phyloP scores from a whole-genome alignment of 768 basidiomycete species.

The Suillus weaverae region DNA sequence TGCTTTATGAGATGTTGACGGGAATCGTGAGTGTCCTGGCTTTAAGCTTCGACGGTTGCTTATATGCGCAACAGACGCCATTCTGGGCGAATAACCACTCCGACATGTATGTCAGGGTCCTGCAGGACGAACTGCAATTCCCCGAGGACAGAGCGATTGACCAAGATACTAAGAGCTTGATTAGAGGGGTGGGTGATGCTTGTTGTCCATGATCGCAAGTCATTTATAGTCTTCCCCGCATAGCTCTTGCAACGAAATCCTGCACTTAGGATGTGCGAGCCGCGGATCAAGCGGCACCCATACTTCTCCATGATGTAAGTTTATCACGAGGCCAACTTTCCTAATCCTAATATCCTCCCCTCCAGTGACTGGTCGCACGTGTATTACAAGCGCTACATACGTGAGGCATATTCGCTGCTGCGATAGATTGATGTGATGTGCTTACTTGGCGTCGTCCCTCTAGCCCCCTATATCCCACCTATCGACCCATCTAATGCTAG shows the following conservation, averaged over 20 bases:
- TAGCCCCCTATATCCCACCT: conserved; percentile 91
- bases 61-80: conserved; percentile 60
- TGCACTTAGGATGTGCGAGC: conserved; percentile 85
- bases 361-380: conserved; percentile 91
- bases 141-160: conserved; percentile 92
- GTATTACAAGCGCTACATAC: conserved; percentile 92
- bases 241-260: conserved; percentile 94
- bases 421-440: conserved; percentile 5
- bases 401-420: conserved; percentile 44
- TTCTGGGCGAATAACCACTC: conserved; percentile 92
- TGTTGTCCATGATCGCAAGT: conserved; percentile 1
- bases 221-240: conserved; percentile 12
- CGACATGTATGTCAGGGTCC: conserved; percentile 91
- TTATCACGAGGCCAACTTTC: conserved; percentile 6
- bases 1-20: conserved; percentile 96
- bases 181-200: conserved; percentile 77
- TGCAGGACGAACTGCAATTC: conserved; percentile 88
- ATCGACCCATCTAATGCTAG: conserved; percentile 89
- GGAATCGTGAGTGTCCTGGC: conserved; percentile 71
- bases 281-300: conserved; percentile 89
- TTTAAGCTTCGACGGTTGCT: conserved; percentile 17
- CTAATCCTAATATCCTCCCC: conserved; percentile 17
- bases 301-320: conserved; percentile 94
- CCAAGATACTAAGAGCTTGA: conserved; percentile 91
- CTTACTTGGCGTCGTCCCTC: conserved; percentile 15